Conservation (phyloP, 257 asterid species). For the Solanum sejunctum region DNA sequence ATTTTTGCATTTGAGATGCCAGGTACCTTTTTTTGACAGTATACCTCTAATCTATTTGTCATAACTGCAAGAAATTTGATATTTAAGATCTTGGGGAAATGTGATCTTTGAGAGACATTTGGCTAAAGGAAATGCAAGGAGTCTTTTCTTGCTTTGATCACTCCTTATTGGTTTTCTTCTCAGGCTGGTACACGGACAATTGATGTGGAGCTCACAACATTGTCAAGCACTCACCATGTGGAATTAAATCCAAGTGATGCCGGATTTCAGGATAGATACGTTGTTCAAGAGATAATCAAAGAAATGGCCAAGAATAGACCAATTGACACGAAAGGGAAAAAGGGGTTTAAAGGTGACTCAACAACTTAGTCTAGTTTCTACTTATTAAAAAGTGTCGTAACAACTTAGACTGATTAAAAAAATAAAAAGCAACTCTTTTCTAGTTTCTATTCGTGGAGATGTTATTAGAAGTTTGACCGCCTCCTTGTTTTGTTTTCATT, state of each 20-base stretch:
- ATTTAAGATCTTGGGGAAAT: neutral
- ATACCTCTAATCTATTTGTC: neutral
- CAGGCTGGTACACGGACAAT: constrained; percentile 82
- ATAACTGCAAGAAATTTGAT: neutral
- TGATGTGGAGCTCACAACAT: constrained; percentile 86
- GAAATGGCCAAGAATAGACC: constrained; percentile 98
- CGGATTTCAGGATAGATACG: constrained; percentile 89
- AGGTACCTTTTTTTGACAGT: neutral
- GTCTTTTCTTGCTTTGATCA: neutral
- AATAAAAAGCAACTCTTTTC: neutral
- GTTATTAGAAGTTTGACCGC: neutral
- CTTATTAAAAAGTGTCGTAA: neutral
- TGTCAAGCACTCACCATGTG: constrained; percentile 77
- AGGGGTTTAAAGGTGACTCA: constrained; percentile 77
- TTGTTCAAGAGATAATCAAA: constrained; percentile 93
- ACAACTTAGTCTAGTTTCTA: neutral
- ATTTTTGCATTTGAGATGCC: neutral
- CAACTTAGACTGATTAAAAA: neutral
- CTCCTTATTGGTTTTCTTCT: neutral
- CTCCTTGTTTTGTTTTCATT: neutral
- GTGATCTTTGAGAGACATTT: neutral
- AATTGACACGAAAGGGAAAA: constrained; percentile 81
- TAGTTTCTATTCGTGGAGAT: neutral
- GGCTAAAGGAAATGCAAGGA: neutral
- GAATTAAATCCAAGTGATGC: constrained; percentile 95